phyloP scores from a whole-genome alignment of 2,329 filamentous ascomycete genomes.

The Gnomoniopsis sp. region DNA sequence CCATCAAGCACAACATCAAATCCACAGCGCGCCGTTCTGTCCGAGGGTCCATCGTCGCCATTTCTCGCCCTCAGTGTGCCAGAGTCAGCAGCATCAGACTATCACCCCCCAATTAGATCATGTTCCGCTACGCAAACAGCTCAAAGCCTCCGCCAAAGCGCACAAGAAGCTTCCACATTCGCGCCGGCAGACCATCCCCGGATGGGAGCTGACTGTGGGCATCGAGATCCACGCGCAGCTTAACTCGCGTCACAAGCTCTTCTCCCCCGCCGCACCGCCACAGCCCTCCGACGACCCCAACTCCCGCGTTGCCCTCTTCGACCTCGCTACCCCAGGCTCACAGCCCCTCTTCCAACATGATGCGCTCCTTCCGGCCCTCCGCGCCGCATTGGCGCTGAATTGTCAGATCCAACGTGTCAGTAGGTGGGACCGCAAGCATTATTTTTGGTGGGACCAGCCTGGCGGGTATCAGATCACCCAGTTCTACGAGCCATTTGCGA shows the following conservation, averaged over 20 bases:
- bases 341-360: constrained; percentile 83
- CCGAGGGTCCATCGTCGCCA: not conserved
- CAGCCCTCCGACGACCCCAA: constrained; percentile 68
- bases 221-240: constrained; percentile 97
- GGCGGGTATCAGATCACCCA: constrained; percentile 97
- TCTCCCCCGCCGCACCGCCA: constrained; percentile 61
- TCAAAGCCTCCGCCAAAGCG: constrained; percentile 64
- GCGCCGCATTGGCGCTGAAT: constrained; percentile 79
- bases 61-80: not conserved
- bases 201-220: constrained; percentile 92
- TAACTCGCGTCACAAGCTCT: constrained; percentile 85
- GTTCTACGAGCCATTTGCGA: constrained; percentile 74
- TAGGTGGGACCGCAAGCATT: constrained; percentile 93
- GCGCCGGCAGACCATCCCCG: constrained; percentile 51
- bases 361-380: constrained; percentile 82
- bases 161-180: constrained; percentile 44
- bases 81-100: not conserved
- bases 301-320: constrained; percentile 83
- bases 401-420: constrained; percentile 76
- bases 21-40: not conserved
- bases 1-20: constrained; percentile 18
- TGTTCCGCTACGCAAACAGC: constrained; percentile 64
- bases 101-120: not conserved
- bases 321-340: constrained; percentile 82
- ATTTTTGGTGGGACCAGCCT: constrained; percentile 98